Percentiles rank a stretch among this genome's conserved stretches.
These are phyloP conservation scores for Physcomitrellopsis africana DNA, from an alignment of 225 moss, liverwort and hornwort genomes.

Conservation along the genomic window DNA sequence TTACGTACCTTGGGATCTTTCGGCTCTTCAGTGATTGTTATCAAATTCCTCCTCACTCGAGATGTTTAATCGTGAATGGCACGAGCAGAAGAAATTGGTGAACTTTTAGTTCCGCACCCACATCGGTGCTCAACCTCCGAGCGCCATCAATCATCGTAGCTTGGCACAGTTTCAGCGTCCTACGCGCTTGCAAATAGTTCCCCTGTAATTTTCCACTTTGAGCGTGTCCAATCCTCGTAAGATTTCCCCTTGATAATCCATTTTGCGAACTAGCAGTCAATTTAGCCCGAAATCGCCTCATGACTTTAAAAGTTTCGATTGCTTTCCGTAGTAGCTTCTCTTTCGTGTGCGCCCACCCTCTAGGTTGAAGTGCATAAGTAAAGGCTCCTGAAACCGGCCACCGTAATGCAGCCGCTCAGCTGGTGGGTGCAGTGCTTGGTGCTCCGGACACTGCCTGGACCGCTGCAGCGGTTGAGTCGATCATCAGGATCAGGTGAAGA, in stretches of 20 bases:
- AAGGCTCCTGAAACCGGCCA: conserved; percentile 35
- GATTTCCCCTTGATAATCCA: conserved; percentile 7
- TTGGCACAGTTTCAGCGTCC: conserved; percentile 5
- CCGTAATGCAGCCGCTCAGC: conserved; percentile 65
- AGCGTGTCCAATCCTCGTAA: conserved; percentile 13
- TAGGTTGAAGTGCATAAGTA: conserved; percentile 30
- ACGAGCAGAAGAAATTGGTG: too few species aligned
- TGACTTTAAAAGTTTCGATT: conserved; percentile 23
- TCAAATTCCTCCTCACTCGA: too few species aligned
- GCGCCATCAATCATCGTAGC: background rate
- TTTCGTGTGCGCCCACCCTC: background rate
- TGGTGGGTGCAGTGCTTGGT: conserved; percentile 74
- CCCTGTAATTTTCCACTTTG: background rate
- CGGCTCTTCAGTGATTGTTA: too few species aligned
- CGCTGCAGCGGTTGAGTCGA: conserved; percentile 57
- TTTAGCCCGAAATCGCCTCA: conserved; percentile 18
- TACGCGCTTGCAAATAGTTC: background rate
- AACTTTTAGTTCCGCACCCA: too few species aligned
- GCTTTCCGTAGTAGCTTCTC: conserved; percentile 15
- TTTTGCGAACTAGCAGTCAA: conserved; percentile 6
- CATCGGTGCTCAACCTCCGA: too few species aligned
- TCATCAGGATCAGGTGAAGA: conserved; percentile 38
- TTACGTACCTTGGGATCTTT: too few species aligned
- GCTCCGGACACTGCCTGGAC: conserved; percentile 48
- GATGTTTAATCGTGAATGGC: too few species aligned